Base-by-base conservation (phyloP, 441 rosid species). In the Croton laevigatus region DNA sequence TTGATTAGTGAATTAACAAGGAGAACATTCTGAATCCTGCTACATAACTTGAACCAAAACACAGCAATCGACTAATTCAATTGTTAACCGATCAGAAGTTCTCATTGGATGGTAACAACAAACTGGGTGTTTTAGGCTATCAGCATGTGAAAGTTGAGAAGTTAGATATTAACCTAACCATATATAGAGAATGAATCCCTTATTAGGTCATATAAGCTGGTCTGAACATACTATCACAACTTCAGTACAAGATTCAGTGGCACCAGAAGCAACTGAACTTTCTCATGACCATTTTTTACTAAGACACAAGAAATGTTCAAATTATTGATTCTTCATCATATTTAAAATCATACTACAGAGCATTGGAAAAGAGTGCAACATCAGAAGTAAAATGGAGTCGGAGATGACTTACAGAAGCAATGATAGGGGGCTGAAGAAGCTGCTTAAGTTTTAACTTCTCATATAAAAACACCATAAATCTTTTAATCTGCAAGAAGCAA, bases 351-450 rank as follows among this genome's bases (percentile, higher is more conserved):
- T 19, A 48, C 34, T 66, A 38, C 46, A 7, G 20, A 34, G 42
- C 19, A 59, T 40, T 61, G 64, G 10, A 44, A 20, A 49, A 12
- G 63, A 51, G 38, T 38, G 16, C 40, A 34, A 23, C 54, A 44
- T 34, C 34, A 63, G 4, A 52, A 46, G 16, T 12, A 2, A 63
- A 49, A 38, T 36, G 23, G 4, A 16, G 65, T 48, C 27, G 12
- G 13, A 8, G 54, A 66, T 3, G 61, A 83, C 94, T 85, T 81
- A 94, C 97, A 3, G 99, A 94, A 78, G 98, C 97, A 86, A 92
- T 76, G 60, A 94, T 94, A 42, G 99, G 88, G 55, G 98, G 98
- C 68, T 92, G 97, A 82, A 92, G 86, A 71, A 94, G 85, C 87
- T 90, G 99, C 85, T 94, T 89, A 71, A 55, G 14, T 16, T 23